Conservation (phyloP, 1,139 yeast species). For the Ogataea hybrid region DNA sequence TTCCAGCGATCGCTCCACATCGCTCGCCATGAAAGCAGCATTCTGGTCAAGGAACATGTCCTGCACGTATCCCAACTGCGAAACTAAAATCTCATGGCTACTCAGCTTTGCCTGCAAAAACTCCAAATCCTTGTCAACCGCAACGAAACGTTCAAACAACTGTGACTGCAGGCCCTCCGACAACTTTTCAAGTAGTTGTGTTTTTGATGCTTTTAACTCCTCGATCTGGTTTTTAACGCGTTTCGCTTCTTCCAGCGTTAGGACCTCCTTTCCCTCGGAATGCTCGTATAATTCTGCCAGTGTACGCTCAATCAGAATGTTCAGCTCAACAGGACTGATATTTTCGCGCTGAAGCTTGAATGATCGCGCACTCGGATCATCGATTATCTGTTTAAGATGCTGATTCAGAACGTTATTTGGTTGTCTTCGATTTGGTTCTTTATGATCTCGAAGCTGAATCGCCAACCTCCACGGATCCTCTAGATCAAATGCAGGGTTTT, state of each 20-base stretch:
- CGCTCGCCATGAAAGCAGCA: conserved; percentile 1
- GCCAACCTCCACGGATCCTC: conserved; percentile 6
- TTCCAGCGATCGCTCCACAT: conserved; percentile 35
- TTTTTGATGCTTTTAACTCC: neutral
- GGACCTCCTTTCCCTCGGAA: conserved; percentile 8
- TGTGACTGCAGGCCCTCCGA: neutral
- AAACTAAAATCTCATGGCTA: conserved; percentile 22
- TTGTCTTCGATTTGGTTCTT: neutral
- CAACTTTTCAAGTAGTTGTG: neutral
- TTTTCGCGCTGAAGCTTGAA: conserved; percentile 12
- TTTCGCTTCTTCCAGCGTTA: conserved; percentile 11
- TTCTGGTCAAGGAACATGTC: conserved; percentile 14
- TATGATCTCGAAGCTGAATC: conserved; percentile 10
- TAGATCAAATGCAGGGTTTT: neutral
- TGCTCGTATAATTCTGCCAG: conserved; percentile 21
- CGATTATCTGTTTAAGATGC: conserved; percentile 16
- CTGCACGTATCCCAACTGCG: conserved; percentile 27
- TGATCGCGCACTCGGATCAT: conserved; percentile 14
- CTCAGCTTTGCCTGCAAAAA: conserved; percentile 6
- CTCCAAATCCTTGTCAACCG: conserved; percentile 15
- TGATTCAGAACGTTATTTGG: conserved; percentile 11
- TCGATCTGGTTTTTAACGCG: conserved; percentile 9
- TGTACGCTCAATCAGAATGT: conserved; percentile 25
- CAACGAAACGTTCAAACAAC: conserved; percentile 5
- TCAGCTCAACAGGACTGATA: conserved; percentile 16